Conservation (phyloP, 1,284 basidiomycete genomes). For the Trichosporon sp. region DNA sequence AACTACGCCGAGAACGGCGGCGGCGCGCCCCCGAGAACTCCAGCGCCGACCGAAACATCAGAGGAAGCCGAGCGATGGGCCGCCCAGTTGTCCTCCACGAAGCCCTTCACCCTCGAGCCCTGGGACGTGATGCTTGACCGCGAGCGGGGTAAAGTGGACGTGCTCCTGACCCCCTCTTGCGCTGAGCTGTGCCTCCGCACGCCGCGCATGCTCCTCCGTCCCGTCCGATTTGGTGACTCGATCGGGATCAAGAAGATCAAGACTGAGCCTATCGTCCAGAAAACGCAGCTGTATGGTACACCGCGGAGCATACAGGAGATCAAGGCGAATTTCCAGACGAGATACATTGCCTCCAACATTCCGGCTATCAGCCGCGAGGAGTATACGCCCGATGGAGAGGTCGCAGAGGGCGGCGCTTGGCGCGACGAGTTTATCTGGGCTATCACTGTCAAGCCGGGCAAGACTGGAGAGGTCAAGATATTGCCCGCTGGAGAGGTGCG, state of each 20-base stretch:
- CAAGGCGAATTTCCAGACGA: slow-evolving; percentile 32
- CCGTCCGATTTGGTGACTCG: slow-evolving; percentile 31
- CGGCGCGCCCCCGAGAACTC: slow-evolving; percentile 21
- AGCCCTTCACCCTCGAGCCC: slow-evolving; percentile 17
- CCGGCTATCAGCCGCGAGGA: not conserved
- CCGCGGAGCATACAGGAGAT: slow-evolving; percentile 26
- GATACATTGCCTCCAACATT: slow-evolving; percentile 26
- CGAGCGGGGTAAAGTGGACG: slow-evolving; percentile 17
- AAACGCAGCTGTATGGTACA: slow-evolving; percentile 42
- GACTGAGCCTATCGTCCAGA: slow-evolving; percentile 43
- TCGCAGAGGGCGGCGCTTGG: slow-evolving; percentile 4
- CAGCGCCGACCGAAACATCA: slow-evolving; percentile 14
- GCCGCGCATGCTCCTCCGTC: slow-evolving; percentile 30
- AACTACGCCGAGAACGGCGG: slow-evolving; percentile 19
- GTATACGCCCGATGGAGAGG: not conserved
- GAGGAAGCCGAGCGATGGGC: slow-evolving; percentile 24
- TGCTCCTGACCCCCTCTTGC: slow-evolving; percentile 35
- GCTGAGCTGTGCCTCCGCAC: slow-evolving; percentile 27
- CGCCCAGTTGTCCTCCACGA: slow-evolving; percentile 18
- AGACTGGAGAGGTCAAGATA: slow-evolving; percentile 12
- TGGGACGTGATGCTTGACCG: slow-evolving; percentile 25
- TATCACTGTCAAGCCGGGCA: slow-evolving; percentile 32
- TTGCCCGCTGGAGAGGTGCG: slow-evolving; percentile 22
- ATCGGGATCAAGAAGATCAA: slow-evolving; percentile 39
- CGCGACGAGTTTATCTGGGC: slow-evolving; percentile 41